Conservation (phyloP, 2,329 filamentous ascomycete genomes). For the Diaporthe sp. region DNA sequence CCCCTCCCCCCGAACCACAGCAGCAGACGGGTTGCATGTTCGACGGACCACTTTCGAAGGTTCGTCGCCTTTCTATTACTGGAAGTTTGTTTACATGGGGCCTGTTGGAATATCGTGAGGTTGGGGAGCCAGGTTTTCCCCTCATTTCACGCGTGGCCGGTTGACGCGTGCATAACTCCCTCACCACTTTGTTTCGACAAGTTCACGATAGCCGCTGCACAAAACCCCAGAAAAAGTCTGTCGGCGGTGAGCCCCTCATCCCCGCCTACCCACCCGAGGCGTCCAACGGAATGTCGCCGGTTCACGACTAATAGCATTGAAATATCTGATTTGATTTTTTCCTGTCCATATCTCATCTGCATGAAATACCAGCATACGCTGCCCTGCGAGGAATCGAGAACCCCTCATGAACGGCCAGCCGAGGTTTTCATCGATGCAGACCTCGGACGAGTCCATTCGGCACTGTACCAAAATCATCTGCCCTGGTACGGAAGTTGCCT, state of each 20-base stretch:
- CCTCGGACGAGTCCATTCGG: not conserved
- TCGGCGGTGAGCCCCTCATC: conserved; percentile 27
- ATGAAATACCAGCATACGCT: not conserved
- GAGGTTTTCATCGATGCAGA: not conserved
- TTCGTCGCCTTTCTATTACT: conserved; percentile 11
- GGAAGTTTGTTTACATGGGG: conserved; percentile 38
- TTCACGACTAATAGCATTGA: not conserved
- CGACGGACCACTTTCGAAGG: conserved; percentile 31
- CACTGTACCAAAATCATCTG: conserved; percentile 11
- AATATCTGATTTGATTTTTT: conserved; percentile 9
- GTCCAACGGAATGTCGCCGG: conserved; percentile 29
- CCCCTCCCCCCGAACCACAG: conserved; percentile 20
- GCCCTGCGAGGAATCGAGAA: not conserved
- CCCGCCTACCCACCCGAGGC: conserved; percentile 9
- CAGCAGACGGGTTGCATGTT: conserved; percentile 26
- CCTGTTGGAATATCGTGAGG: conserved; percentile 35
- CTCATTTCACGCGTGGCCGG: not conserved
- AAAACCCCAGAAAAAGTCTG: conserved; percentile 16
- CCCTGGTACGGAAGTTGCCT: conserved; percentile 1
- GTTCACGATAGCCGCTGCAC: conserved; percentile 37
- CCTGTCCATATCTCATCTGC: not conserved
- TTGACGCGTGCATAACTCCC: conserved; percentile 27
- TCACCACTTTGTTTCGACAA: not conserved
- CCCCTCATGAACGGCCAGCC: not conserved
- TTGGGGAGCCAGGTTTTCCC: conserved; percentile 25